Percentiles rank a stretch among this genome's conserved stretches.
phyloP scores from a whole-genome alignment of 2,329 filamentous ascomycete species.

The Colletotrichum sp. region DNA sequence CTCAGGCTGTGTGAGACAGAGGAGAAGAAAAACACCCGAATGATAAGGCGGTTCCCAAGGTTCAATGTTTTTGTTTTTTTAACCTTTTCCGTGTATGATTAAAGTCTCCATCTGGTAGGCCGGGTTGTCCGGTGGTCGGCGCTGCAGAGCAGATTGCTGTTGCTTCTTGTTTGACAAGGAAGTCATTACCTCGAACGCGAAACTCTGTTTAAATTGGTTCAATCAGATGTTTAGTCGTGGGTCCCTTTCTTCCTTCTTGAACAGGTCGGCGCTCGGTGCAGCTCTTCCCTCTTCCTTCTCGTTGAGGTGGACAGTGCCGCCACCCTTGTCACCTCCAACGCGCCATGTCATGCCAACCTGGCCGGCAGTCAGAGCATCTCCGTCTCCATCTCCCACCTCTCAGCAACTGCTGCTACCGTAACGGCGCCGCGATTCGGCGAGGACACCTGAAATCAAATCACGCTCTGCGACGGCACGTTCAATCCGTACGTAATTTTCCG shows the following conservation, averaged over 20 bases:
- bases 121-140: background rate
- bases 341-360: background rate
- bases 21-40: background rate
- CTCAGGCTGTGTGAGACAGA: background rate
- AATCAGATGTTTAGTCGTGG: background rate
- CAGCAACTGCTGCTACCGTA: background rate
- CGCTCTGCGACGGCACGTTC: background rate
- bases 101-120: background rate
- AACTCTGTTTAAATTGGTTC: background rate
- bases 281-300: background rate
- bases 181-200: background rate
- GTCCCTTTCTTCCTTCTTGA: background rate
- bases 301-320: background rate
- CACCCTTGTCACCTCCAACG: background rate
- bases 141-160: background rate
- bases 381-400: background rate
- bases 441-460: background rate
- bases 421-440: background rate
- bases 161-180: background rate
- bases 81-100: background rate
- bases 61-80: background rate
- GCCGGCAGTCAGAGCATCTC: background rate
- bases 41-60: background rate
- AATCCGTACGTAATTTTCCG: background rate
- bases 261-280: background rate